Conservation (phyloP, 129 eudicot species). For the Arctium lappa region DNA sequence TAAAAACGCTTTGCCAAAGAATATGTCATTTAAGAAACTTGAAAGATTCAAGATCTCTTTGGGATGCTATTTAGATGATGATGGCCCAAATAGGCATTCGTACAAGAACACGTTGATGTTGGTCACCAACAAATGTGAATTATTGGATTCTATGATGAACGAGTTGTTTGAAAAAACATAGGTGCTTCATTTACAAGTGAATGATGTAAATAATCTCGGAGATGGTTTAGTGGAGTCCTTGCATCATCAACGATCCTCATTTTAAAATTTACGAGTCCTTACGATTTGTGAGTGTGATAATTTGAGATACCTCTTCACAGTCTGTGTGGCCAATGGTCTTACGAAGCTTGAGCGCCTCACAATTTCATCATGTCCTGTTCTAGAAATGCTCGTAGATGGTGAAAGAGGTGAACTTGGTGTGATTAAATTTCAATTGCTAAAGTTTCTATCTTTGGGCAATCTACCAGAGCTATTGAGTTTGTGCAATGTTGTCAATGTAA, state of each 20-base stretch:
- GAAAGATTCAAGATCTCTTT: slow-evolving; percentile 1
- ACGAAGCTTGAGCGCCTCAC: not conserved
- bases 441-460: not conserved
- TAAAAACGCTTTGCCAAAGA: not conserved
- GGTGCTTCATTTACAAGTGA: not conserved
- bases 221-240: not conserved
- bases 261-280: not conserved
- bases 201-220: not conserved
- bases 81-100: too few relatives aligned
- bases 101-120: not conserved
- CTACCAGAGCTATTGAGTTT: too few relatives aligned
- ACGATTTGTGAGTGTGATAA: not conserved
- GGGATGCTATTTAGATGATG: not conserved
- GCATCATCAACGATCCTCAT: not conserved
- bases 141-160: not conserved
- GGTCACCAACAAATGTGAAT: not conserved
- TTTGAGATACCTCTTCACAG: not conserved
- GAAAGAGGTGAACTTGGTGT: not conserved
- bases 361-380: not conserved
- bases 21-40: not conserved
- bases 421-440: too few relatives aligned
- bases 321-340: too few relatives aligned
- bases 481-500: too few relatives aligned
- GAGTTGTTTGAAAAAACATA: not conserved
- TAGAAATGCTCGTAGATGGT: not conserved